Evolutionary conservation across 2,329 filamentous ascomycete species (phyloP).

Genomic region (Calonectria pteridis): DNA sequence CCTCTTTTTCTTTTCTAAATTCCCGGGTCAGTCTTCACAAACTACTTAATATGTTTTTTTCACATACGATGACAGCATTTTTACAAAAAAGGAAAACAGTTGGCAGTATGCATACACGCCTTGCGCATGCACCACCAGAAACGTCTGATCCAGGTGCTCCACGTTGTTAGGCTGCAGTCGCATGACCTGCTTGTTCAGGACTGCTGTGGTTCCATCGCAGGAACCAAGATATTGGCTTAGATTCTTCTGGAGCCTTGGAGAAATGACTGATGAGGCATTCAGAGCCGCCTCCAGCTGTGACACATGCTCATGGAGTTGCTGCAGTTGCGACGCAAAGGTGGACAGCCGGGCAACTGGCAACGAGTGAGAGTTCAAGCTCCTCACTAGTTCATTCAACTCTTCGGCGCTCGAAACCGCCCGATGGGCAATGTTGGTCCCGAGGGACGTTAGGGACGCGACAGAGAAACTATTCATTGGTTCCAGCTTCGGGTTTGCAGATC

Average conservation of each 20-base stretch:
- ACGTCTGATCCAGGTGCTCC: conserved; percentile 39
- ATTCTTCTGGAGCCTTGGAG: conserved; percentile 45
- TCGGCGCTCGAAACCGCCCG: conserved; percentile 44
- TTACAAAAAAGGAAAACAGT: conserved; percentile 41
- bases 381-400: conserved; percentile 47
- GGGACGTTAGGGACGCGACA: conserved; percentile 48
- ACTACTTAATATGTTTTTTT: not conserved
- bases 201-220: conserved; percentile 47
- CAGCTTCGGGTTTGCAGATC: not conserved
- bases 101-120: conserved; percentile 41
- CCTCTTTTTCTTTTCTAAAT: conserved; percentile 33
- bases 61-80: conserved; percentile 42
- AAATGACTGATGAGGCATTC: conserved; percentile 41
- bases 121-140: conserved; percentile 42
- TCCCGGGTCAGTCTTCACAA: not conserved
- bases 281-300: conserved; percentile 45
- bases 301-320: conserved; percentile 42
- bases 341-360: conserved; percentile 36
- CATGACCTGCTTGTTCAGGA: conserved; percentile 51
- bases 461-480: conserved; percentile 51
- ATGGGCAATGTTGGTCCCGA: conserved; percentile 48
- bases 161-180: conserved; percentile 45
- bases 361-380: conserved; percentile 23
- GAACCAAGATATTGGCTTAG: conserved; percentile 44
- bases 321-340: conserved; percentile 39